Conservation (phyloP, 768 basidiomycete genomes). For the Boletus bicolor region DNA sequence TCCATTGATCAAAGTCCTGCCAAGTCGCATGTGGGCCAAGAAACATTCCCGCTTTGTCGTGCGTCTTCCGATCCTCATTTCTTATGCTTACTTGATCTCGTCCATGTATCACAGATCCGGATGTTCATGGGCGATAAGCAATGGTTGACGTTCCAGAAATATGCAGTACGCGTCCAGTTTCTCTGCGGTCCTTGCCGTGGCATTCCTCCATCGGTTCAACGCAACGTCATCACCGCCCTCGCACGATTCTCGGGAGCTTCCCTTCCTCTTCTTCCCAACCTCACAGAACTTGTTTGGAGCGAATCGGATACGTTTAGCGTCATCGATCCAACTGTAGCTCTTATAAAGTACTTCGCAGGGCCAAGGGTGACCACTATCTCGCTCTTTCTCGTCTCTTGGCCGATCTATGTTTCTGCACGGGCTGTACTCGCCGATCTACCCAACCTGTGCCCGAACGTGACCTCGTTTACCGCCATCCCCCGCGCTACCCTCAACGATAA, state of each 20-base stretch:
- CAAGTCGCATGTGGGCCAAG: constrained; percentile 10
- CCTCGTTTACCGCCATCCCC: constrained; percentile 12
- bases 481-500: constrained; percentile 7
- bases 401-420: neutral
- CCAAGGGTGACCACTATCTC: constrained; percentile 1
- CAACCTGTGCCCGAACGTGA: constrained; percentile 16
- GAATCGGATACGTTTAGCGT: neutral
- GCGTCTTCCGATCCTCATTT: neutral
- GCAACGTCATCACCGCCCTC: constrained; percentile 5
- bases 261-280: constrained; percentile 15
- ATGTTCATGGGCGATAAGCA: constrained; percentile 8
- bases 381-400: constrained; percentile 5
- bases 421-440: constrained; percentile 1
- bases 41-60: constrained; percentile 5
- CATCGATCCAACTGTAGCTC: constrained; percentile 5
- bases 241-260: constrained; percentile 8
- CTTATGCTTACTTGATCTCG: neutral
- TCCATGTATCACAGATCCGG: constrained; percentile 1
- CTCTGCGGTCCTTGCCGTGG: constrained; percentile 6
- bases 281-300: constrained; percentile 10
- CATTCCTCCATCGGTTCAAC: constrained; percentile 1
- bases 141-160: constrained; percentile 16
- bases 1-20: constrained; percentile 15
- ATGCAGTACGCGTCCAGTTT: constrained; percentile 14
- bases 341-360: constrained; percentile 15